Evolutionary conservation across 495 filamentous ascomycete species (phyloP), one percentile per base, ranked within the genome.

Genomic region (Penicillium diatomitis): DNA sequence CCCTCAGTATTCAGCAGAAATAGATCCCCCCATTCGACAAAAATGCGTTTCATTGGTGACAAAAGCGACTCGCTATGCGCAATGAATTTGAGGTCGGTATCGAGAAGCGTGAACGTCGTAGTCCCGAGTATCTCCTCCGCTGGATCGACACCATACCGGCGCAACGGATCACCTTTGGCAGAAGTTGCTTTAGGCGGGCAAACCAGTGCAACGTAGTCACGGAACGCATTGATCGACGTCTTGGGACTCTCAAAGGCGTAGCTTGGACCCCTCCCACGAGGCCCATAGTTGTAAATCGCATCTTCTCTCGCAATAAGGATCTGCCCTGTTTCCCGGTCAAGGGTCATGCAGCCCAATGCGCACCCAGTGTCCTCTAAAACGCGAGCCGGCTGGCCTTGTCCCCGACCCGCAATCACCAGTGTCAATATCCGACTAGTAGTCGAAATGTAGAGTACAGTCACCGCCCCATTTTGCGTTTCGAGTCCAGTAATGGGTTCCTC

Each of bases 401-500:
- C 88, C 63, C 83, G 80, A 4, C 90, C 92, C 1, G 86, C 82
- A 50, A 96, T 90, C 4, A 86, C 80, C 40, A 96, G 66, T 39
- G 89, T 94, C 48, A 91, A 62, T 29, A 98, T 87, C n/a, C 90
- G 79, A 31, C 80, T 86, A 8, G 90, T 96, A 0, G 92, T 98
- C 5, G 92, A 83, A 44, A 97, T 85, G 63, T 94, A 98, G 0
- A 98, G 77, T 0, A 87, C 88, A 1, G 83, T 90, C 52, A 94
- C 80, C 1, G 54, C 41, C 0, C 68, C 68, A 28, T 43, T 59
- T 36, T 72, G 69, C 5, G 60, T 61, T 47, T 88, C 85, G 20
- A 96, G 83, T 4, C 89, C 92, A 0, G 92, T 98, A 35, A 98
- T 84, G 0, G 92, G 92, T 56, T 98, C 92, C 55, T 97, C 90